phyloP scores from a whole-genome alignment of 345 rosid species.

The Arabis alpina region DNA sequence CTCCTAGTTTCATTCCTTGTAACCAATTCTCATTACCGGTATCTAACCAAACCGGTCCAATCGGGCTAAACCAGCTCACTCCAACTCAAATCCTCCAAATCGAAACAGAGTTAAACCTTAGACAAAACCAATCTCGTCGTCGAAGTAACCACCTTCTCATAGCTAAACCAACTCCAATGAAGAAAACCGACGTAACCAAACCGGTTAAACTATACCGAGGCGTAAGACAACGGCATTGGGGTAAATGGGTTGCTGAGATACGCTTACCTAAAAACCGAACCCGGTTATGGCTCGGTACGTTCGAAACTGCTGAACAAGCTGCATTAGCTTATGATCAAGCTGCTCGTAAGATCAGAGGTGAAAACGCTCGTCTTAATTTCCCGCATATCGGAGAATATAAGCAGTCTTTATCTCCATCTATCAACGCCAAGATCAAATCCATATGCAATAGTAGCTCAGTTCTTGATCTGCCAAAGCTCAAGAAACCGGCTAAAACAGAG shows the following conservation, averaged over 20 bases:
- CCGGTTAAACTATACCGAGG: conserved; percentile 77
- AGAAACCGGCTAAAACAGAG: conserved; percentile 44
- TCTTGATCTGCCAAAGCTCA: conserved; percentile 45
- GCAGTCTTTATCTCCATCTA: conserved; percentile 69
- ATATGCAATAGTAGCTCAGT: conserved; percentile 53
- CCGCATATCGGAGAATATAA: conserved; percentile 61
- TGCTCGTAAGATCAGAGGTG: conserved; percentile 81
- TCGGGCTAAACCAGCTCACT: conserved; percentile 69
- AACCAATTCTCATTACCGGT: conserved; percentile 13
- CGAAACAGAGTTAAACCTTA: conserved; percentile 55
- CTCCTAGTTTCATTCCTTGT: conserved; percentile 7
- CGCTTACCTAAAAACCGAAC: conserved; percentile 91
- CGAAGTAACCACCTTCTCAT: conserved; percentile 40
- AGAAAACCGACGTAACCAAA: conserved; percentile 49
- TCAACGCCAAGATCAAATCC: conserved; percentile 75
- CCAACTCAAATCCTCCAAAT: conserved; percentile 74
- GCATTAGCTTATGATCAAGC: conserved; percentile 94
- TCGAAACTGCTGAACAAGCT: conserved; percentile 83
- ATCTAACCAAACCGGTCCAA: conserved; percentile 50
- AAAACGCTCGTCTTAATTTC: conserved; percentile 83
- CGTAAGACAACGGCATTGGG: conserved; percentile 95
- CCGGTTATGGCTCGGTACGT: conserved; percentile 97
- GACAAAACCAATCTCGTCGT: conserved; percentile 35
- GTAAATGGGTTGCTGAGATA: conserved; percentile 95
- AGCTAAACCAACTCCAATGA: conserved; percentile 62